Evolutionary conservation across 371 early-diverging fungal species (phyloP), one percentile per base, ranked within the genome.

Genomic region (Chytridium lagenaria): DNA sequence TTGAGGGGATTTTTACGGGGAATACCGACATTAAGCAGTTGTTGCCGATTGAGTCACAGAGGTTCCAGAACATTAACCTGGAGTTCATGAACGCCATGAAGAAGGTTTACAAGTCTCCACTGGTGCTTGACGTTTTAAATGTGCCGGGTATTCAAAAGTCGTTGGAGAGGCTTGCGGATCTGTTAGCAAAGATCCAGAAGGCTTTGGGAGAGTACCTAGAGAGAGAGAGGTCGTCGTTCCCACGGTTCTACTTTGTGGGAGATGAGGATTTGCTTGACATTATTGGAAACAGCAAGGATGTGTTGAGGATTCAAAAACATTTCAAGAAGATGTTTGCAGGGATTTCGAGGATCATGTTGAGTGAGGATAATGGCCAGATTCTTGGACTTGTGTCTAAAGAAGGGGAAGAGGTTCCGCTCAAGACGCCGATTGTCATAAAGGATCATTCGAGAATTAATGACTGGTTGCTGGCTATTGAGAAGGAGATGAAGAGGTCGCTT

Each of bases 311-410:
- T 74, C 97, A 98, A 79, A 97, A 97, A 74, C 98, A 99, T 80
- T 91, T 98, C 83, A 95, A 94, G 82, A 98, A 98, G 85, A 97
- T 99, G 98, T 99, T 99, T 91, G 96, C 98, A 19, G 98, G 98
- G 69, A 91, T 99, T 69, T 85, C 91, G n/a, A 90, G 88, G 40
- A 89, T 99, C 39, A 72, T 93, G 31, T 81, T 97, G 50, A 67
- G 85, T 65, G 95, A 94, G 50, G 95, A 95, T 36, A 82, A 80
- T 12, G 82, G 88, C 0, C 72, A 81, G 0, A 94, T 99, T 55
- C 66, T 83, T 1, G 98, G 96, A 66, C 91, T 99, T 87, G 85
- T 90, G 7, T 96, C 97, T 19, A 90, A 90, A 68, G 98, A 98
- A 82, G 98, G 96, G 50, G 99, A 99, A 83, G 86, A 85, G 39